Evolutionary conservation across 2,329 filamentous ascomycete genomes (phyloP).

Genomic region (Colletotrichum navitas): DNA sequence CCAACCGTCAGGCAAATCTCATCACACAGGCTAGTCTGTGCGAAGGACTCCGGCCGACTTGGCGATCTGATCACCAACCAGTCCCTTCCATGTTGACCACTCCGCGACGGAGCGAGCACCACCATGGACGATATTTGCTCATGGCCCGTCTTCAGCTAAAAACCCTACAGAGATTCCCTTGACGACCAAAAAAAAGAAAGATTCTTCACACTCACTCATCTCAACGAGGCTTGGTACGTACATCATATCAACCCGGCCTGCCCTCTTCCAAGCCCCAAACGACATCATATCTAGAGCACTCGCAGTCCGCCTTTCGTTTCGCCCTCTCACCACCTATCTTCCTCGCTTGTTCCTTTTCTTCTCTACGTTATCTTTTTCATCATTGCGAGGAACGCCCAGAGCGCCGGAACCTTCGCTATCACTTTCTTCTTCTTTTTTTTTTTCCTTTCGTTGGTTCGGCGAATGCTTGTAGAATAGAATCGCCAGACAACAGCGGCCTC

Average conservation of each 20-base stretch:
- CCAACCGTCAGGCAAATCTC: conserved; percentile 41
- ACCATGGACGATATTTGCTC: conserved; percentile 13
- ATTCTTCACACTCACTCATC: conserved; percentile 42
- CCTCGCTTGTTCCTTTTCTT: background rate
- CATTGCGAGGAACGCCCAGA: conserved; percentile 37
- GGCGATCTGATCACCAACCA: conserved; percentile 43
- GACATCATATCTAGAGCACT: conserved; percentile 32
- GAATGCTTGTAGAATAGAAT: conserved; percentile 37
- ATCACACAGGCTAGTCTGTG: conserved; percentile 43
- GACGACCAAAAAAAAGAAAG: conserved; percentile 3
- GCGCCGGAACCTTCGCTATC: conserved; percentile 37
- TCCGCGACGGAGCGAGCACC: conserved; percentile 38
- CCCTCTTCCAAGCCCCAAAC: conserved; percentile 31
- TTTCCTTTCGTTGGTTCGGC: conserved; percentile 33
- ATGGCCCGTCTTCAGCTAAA: conserved; percentile 38
- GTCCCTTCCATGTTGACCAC: conserved; percentile 40
- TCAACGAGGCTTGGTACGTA: conserved; percentile 42
- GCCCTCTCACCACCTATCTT: conserved; percentile 16
- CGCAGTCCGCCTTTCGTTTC: conserved; percentile 39
- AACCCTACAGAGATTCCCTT: conserved; percentile 33
- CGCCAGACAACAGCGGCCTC: conserved; percentile 34
- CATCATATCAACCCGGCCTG: conserved; percentile 38
- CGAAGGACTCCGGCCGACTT: conserved; percentile 43
- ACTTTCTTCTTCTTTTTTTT: background rate
- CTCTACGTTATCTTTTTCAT: background rate